Conservation (phyloP, 441 rosid species). For the Codiaeum variegatum region DNA sequence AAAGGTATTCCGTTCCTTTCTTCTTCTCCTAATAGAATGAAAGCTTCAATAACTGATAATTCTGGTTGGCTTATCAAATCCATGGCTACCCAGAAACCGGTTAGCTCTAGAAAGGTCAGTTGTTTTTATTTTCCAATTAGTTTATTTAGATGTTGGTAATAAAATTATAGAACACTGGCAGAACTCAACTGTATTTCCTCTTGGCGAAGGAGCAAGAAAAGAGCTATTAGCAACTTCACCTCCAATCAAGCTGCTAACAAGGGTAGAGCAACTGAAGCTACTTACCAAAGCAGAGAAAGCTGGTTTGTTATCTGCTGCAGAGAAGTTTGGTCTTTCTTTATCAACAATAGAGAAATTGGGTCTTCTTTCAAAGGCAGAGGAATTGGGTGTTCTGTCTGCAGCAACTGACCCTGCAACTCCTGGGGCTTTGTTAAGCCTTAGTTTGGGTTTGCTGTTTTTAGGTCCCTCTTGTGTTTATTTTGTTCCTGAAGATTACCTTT, state of each 20-base stretch:
- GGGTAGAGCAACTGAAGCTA: conserved; percentile 85
- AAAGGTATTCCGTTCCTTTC: background rate
- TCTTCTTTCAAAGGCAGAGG: conserved; percentile 82
- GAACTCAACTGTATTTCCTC: conserved; percentile 44
- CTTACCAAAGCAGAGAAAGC: conserved; percentile 89
- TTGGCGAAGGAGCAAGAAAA: conserved; percentile 43
- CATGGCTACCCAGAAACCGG: conserved; percentile 73
- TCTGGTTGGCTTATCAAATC: conserved; percentile 32
- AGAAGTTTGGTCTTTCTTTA: conserved; percentile 63
- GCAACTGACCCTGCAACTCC: conserved; percentile 82
- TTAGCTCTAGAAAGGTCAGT: conserved; percentile 47
- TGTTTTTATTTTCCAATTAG: no score
- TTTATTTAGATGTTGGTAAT: background rate
- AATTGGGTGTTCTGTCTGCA: conserved; percentile 78
- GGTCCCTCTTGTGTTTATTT: conserved; percentile 72
- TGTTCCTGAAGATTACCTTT: conserved; percentile 68
- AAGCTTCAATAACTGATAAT: background rate
- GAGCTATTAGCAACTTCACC: conserved; percentile 73
- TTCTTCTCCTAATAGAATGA: conserved; percentile 8
- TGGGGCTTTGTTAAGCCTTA: conserved; percentile 46
- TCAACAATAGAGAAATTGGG: conserved; percentile 79
- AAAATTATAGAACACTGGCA: no score
- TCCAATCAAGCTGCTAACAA: conserved; percentile 66
- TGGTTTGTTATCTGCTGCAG: conserved; percentile 79
- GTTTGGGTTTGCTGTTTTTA: conserved; percentile 62